These are phyloP conservation scores for Pisolithus albus DNA, from an alignment of 768 basidiomycete genomes.

Conservation along the genomic window DNA sequence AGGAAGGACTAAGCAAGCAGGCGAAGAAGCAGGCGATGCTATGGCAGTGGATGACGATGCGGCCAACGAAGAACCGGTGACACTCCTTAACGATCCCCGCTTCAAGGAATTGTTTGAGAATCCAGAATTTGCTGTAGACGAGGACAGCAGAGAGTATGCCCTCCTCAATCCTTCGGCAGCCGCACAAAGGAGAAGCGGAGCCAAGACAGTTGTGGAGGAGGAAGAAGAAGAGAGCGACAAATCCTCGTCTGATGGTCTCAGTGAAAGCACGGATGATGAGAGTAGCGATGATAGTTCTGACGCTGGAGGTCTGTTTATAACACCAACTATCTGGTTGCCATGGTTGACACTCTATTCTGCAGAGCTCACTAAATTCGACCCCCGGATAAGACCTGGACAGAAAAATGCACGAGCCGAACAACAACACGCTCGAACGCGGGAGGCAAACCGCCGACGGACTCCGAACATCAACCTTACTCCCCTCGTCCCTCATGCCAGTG, in stretches of 20 bases:
- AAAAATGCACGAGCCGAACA: conserved; percentile 42
- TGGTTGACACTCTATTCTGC: conserved; percentile 8
- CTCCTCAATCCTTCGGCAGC: conserved; percentile 84
- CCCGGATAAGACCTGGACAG: conserved; percentile 43
- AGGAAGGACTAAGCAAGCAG: conserved; percentile 36
- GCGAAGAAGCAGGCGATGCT: conserved; percentile 25
- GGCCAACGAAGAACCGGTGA: conserved; percentile 27
- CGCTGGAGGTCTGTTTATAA: conserved; percentile 41
- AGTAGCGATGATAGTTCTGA: conserved; percentile 46
- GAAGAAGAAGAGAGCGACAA: conserved; percentile 86
- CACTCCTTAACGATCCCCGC: conserved; percentile 75
- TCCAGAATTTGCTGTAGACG: conserved; percentile 88
- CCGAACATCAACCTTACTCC: conserved; percentile 61
- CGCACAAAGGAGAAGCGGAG: conserved; percentile 39
- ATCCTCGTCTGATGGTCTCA: conserved; percentile 51
- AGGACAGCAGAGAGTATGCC: conserved; percentile 80
- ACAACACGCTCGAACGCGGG: conserved; percentile 36
- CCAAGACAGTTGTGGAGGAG: conserved; percentile 78
- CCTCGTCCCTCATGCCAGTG: conserved; percentile 40
- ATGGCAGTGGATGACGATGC: conserved; percentile 27
- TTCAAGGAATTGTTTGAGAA: conserved; percentile 90
- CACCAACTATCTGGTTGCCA: conserved; percentile 7
- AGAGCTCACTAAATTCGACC: conserved; percentile 55
- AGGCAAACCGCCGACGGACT: conserved; percentile 32
- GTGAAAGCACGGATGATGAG: conserved; percentile 38